Evolutionary conservation across 345 rosid species (phyloP).

Genomic region (Populus ilicifolia): DNA sequence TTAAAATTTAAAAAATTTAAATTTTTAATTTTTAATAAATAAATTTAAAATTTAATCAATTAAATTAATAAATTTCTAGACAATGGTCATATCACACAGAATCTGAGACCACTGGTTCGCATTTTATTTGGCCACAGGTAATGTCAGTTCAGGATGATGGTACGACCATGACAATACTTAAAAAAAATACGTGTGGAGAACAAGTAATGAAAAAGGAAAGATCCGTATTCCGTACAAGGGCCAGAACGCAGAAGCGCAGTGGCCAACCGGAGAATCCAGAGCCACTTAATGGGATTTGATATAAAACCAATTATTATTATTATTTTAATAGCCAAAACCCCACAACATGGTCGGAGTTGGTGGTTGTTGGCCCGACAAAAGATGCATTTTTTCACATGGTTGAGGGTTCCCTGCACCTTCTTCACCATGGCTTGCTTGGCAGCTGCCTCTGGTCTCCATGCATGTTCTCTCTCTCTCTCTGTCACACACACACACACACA

Average conservation of each 20-base stretch:
- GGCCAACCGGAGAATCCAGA: slow-evolving; percentile 24
- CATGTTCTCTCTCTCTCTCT: neutral
- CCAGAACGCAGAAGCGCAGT: neutral
- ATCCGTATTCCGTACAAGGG: slow-evolving; percentile 32
- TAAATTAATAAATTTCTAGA: no score
- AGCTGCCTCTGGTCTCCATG: slow-evolving; percentile 1
- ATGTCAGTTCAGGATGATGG: neutral
- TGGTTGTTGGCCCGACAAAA: slow-evolving; percentile 48
- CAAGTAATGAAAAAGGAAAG: neutral
- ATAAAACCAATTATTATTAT: neutral
- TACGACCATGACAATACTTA: neutral
- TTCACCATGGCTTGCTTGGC: neutral
- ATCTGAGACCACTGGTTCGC: neutral
- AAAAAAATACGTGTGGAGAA: no score
- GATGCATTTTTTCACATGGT: slow-evolving; percentile 39
- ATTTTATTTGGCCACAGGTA: neutral
- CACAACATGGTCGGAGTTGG: slow-evolving; percentile 45
- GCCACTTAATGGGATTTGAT: slow-evolving; percentile 17
- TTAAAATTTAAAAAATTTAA: no score
- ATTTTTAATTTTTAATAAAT: no score
- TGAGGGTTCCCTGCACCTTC: neutral
- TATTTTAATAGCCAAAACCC: slow-evolving; percentile 9
- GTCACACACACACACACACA: no score
- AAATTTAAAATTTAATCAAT: no score
- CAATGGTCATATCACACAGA: no score